Base-by-base conservation (phyloP, 495 filamentous ascomycete genomes). In the Aspergillus carlsbadensis region DNA sequence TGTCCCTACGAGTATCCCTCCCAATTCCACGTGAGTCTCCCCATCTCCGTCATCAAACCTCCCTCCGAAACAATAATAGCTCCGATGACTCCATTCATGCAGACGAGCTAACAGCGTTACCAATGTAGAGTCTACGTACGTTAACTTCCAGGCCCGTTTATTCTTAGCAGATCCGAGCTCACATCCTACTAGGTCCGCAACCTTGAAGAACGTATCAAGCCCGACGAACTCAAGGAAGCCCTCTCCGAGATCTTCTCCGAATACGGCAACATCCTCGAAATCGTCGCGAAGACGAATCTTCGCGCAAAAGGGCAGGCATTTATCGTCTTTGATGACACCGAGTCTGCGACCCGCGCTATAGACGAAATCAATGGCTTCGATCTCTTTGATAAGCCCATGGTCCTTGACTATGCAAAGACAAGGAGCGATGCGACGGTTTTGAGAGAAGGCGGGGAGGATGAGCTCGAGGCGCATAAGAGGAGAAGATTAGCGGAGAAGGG, bases 251-350 rank as follows among this genome's bases (percentile, higher is more conserved):
- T 98, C 66, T 99, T 99, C 76, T 83, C 83, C 42, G 90, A 96
- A 66, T 97, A 91, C 72, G 94, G 94, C 65, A 89, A 79, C 52
- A 82, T 99, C 63, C 75, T 98, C 63, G 94, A 99, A 56, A 84
- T 99, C 55, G 83, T 98, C 52, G 91, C 91, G 36, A 98, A 98
- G 78, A 88, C 80, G 43, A 96, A 93, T 67, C 77, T 98, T 33
- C 91, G 90, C 65, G 88, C 90, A 53, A 96, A 95, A 71, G 94
- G 94, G 41, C 94, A 99, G 74, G 94, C 94, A 6, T 99, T 99
- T 70, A 76, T 99, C 53, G 92, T 99, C 50, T 98, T 91, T 71
- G 92, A 96, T 60, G 84, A 77, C 48, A 75, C 84, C 22, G 86
- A 92, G 40, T 80, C 87, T 0, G 94, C 92, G 7, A 77, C 82